Base-by-base conservation (phyloP, 352 stramenopile genomes). In the Phytophthora tentaculata region DNA sequence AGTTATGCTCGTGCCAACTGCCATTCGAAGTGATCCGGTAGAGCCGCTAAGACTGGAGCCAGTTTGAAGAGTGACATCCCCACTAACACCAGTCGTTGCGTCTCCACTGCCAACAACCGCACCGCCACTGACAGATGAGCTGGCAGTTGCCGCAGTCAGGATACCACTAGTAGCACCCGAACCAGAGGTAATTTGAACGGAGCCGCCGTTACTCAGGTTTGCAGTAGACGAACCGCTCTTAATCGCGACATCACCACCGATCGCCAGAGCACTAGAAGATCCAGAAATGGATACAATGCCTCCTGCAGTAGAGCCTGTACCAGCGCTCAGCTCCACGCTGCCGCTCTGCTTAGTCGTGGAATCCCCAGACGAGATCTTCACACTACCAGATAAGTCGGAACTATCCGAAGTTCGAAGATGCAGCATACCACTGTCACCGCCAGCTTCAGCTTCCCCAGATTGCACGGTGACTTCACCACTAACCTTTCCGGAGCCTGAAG, bases 301-400 rank as follows among this genome's bases (percentile, higher is more conserved):
- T 52, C 61, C 72, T 43, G 37, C 55, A 26, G 60, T 55, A 2
- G 43, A 59, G 19, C 63, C 53, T 5, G 32, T 51, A 14, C 73
- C 73, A 71, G 70, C 69, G 52, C 53, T 68, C 28, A 80, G 19
- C 35, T 65, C 41, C 13, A 80, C 45, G 50, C 64, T 48, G 8
- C 73, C 73, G 45, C 73, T 77, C 13, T 67, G 47, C 10, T 64
- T 62, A 17, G 13, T 49, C 23, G 26, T 60, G 9, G 73, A 77
- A 19, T 51, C 59, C 44, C 73, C 73, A 51, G 73, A 76, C 16
- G 65, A 73, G 17, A 80, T 75, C 41, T 41, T 65, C 19, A 80
- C 58, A 35, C 23, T 45, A 13, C 73, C 73, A 13, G 73, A 69
- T 3, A 62, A 60, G 2, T 61, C 62, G 51, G 43, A 53, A 64